Evolutionary conservation across 768 basidiomycete species (phyloP).

Genomic region (Phlegmacium glaucopus): DNA sequence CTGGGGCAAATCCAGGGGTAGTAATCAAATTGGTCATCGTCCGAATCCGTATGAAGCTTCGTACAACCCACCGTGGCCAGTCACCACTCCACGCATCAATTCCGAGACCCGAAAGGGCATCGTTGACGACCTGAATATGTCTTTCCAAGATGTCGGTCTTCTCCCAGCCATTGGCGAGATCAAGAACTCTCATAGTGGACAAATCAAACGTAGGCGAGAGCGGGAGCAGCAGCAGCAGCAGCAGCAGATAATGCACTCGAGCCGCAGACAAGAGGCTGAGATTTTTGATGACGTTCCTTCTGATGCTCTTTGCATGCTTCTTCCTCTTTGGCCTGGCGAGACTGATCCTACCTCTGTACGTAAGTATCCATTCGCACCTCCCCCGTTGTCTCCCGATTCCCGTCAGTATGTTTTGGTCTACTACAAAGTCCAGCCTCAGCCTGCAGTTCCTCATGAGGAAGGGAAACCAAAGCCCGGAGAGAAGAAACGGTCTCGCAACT

Average conservation of each 20-base stretch:
- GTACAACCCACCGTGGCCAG: slow-evolving; percentile 57
- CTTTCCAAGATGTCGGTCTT: slow-evolving; percentile 79
- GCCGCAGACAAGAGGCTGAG: slow-evolving; percentile 26
- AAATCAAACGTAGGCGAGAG: slow-evolving; percentile 12
- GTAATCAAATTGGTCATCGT: slow-evolving; percentile 15
- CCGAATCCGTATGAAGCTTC: slow-evolving; percentile 17
- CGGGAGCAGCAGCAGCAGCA: slow-evolving; percentile 14
- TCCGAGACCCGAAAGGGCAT: slow-evolving; percentile 68
- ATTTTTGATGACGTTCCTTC: slow-evolving; percentile 61
- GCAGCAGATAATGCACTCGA: slow-evolving; percentile 8
- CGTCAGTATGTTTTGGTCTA: slow-evolving; percentile 78
- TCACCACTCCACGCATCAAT: slow-evolving; percentile 56
- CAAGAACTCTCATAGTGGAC: slow-evolving; percentile 13
- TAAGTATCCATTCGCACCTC: slow-evolving; percentile 27
- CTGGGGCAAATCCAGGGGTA: slow-evolving; percentile 19
- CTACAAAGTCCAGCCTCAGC: slow-evolving; percentile 45
- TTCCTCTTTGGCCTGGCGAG: slow-evolving; percentile 82
- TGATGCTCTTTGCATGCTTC: slow-evolving; percentile 76
- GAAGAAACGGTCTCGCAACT: slow-evolving; percentile 43
- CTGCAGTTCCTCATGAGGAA: slow-evolving; percentile 7
- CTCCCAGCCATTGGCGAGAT: slow-evolving; percentile 51
- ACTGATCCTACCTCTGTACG: slow-evolving; percentile 45
- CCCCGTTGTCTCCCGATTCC: slow-evolving; percentile 44
- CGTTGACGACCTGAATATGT: slow-evolving; percentile 65
- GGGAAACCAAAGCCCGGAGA: slow-evolving; percentile 29